Evolutionary conservation across 768 basidiomycete species (phyloP).

Genomic region (Termitomyces sp.): DNA sequence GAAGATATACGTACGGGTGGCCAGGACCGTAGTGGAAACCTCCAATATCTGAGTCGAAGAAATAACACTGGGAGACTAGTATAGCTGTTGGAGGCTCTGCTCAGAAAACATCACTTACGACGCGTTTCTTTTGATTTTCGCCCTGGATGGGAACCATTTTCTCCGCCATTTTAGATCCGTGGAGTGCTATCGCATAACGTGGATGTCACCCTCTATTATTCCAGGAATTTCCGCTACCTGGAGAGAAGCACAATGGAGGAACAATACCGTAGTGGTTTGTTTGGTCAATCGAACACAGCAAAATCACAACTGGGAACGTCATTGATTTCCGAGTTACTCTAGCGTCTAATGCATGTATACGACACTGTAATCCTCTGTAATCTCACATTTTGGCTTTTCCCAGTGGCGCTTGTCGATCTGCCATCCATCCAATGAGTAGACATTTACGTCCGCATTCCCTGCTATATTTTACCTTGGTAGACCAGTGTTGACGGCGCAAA

Average conservation of each 20-base stretch:
- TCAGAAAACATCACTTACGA: constrained; percentile 51
- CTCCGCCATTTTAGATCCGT: constrained; percentile 33
- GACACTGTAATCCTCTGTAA: background rate
- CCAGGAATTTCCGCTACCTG: background rate
- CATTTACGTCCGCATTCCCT: constrained; percentile 10
- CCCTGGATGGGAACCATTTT: constrained; percentile 67
- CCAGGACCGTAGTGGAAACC: constrained; percentile 99
- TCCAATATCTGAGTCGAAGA: constrained; percentile 99
- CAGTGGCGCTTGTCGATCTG: constrained; percentile 55
- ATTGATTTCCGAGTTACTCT: constrained; percentile 2
- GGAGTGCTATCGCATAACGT: constrained; percentile 15
- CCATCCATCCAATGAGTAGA: constrained; percentile 3
- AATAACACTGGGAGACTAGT: constrained; percentile 75
- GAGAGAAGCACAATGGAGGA: background rate
- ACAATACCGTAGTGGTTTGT: constrained; percentile 10
- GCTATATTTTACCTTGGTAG: constrained; percentile 52
- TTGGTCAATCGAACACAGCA: constrained; percentile 6
- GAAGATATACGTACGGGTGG: constrained; percentile 59
- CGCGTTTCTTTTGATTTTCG: constrained; percentile 79
- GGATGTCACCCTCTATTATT: background rate
- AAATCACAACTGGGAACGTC: constrained; percentile 2
- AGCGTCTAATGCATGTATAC: background rate
- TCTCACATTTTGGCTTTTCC: constrained; percentile 63
- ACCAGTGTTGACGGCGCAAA: constrained; percentile 85
- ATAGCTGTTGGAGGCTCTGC: background rate